Base-by-base conservation (phyloP, 148 eudicot genomes). In the Chenopodium quinoa region DNA sequence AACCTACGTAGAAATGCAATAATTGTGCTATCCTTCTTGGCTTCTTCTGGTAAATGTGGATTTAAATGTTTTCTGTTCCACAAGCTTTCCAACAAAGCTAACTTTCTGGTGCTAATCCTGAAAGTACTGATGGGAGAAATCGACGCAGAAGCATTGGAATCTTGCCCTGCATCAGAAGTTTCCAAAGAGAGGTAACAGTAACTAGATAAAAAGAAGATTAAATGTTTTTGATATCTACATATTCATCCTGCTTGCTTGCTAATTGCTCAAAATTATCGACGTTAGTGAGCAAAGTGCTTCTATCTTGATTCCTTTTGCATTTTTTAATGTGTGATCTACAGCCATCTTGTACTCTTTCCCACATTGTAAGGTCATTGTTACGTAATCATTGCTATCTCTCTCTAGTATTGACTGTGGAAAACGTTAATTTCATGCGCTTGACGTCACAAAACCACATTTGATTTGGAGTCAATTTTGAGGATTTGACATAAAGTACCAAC, bases 31-130 rank as follows among this genome's bases (percentile, higher is more conserved):
- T 93, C 97, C 79, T 92, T 91, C 85, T 78, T 95, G 71, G 97
- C 89, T 27, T 88, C 97, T 48, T 90, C 94, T n/a, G 93, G 97
- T 67, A 87, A 86, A 81, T 22, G 75, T 63, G 94, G 98, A 32
- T 80, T 93, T 69, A 92, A 91, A 40, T 88, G 90, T 82, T 77
- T 94, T 71, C 84, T 94, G 82, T 83, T 80, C 77, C 85, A 89
- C 71, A 87, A 85, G 78, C 87, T 91, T 73, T 73, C 85, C 31
- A 80, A 84, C 80, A 84, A 85, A 75, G 85, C 81, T 72, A 90
- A 87, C 75, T 89, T 91, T 82, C 88, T 93, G 75, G 87, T 86
- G 48, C 54, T 88, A 60, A 89, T 92, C 83, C 77, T 93, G 84
- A 86, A 85, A 81, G 88, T 87, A 75, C 67, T 95, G 82, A 82